A percentile compares a stretch with the other conserved stretches of the same genome.
Evolutionary conservation across 306 rosid species (phyloP).

Genomic region (Aeschynomene evenia): DNA sequence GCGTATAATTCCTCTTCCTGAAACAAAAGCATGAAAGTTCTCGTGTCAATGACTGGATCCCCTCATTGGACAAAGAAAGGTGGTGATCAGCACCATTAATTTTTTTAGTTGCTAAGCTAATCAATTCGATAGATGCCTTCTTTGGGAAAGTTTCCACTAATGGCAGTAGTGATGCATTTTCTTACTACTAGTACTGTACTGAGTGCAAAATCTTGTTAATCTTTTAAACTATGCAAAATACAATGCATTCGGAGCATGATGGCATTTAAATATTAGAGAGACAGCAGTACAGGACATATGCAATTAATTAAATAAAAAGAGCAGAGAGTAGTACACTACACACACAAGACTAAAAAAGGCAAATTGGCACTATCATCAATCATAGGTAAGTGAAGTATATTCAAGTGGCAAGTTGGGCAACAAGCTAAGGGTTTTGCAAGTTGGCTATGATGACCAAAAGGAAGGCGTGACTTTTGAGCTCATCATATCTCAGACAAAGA

Average conservation of each 20-base stretch:
- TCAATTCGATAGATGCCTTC: neutral
- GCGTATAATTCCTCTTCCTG: no score
- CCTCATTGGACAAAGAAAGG: neutral
- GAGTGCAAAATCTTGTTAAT: neutral
- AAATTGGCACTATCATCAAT: neutral
- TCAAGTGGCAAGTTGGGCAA: neutral
- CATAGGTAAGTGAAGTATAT: neutral
- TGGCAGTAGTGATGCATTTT: neutral
- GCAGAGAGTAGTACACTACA: no score
- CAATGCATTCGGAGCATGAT: neutral
- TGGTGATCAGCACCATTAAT: neutral
- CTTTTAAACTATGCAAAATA: neutral
- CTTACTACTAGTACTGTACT: neutral
- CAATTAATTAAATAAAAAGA: neutral
- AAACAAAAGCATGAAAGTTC: neutral
- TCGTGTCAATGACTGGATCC: neutral
- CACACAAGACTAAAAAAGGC: neutral
- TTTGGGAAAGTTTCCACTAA: neutral
- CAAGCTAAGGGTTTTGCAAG: neutral
- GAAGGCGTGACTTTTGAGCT: neutral
- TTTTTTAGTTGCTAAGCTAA: neutral
- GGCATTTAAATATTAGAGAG: neutral
- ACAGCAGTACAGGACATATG: neutral
- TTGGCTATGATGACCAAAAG: neutral
- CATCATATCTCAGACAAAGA: neutral